A percentile compares a stretch with the other conserved stretches of the same genome.
phyloP scores from a whole-genome alignment of 352 stramenopile species.

The Phytopythium sindhum region DNA sequence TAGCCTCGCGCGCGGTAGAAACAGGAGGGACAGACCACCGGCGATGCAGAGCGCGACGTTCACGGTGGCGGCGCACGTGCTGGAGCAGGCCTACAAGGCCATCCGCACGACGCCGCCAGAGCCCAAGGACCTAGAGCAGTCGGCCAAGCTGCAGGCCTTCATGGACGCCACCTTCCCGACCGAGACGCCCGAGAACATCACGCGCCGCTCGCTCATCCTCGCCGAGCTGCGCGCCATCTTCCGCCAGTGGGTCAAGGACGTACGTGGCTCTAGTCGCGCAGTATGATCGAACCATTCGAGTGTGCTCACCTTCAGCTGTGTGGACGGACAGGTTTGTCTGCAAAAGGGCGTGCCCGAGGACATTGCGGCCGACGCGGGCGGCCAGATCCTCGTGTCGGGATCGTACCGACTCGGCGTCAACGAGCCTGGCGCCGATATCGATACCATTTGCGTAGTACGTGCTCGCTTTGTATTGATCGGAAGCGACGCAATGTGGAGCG shows the following conservation, averaged over 20 bases:
- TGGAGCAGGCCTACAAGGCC: constrained; percentile 88
- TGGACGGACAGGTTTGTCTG: constrained; percentile 47
- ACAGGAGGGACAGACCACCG: not conserved
- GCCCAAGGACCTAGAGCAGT: constrained; percentile 81
- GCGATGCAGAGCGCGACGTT: constrained; percentile 66
- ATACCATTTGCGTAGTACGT: constrained; percentile 93
- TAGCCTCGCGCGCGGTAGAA: not conserved
- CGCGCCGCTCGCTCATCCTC: constrained; percentile 79
- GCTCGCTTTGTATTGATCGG: not conserved
- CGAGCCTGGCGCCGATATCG: constrained; percentile 96
- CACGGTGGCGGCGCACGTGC: constrained; percentile 62
- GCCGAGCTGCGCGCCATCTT: constrained; percentile 83
- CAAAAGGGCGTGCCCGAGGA: constrained; percentile 83
- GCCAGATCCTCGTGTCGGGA: constrained; percentile 87
- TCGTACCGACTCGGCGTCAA: constrained; percentile 97
- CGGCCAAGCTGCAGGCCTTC: constrained; percentile 70
- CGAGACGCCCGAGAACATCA: constrained; percentile 78
- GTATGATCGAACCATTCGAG: too few relatives aligned
- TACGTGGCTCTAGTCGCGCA: constrained; percentile 7
- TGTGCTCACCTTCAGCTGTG: not conserved
- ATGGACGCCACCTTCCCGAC: constrained; percentile 83
- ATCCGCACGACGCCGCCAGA: constrained; percentile 85
- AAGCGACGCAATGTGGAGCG: not conserved
- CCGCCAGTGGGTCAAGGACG: constrained; percentile 80
- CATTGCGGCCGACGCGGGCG: constrained; percentile 79